Evolutionary conservation across 2,329 filamentous ascomycete species (phyloP).

Genomic region (Cladobotryum protrusum): DNA sequence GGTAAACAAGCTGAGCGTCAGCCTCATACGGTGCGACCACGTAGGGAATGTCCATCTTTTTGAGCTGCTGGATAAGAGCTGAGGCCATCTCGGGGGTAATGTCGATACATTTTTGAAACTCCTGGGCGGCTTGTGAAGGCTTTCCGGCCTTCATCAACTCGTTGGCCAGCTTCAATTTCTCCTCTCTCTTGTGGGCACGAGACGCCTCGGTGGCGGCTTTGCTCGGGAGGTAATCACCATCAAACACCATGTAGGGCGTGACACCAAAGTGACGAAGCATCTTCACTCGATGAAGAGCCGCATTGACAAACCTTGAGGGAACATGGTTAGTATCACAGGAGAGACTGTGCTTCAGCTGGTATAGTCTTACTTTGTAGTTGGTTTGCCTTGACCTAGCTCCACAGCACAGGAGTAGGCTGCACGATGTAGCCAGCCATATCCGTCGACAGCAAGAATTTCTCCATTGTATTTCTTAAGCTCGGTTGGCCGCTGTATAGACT

Average conservation of each 20-base stretch:
- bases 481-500: constrained; percentile 88
- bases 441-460: constrained; percentile 89
- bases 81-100: constrained; percentile 95
- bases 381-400: constrained; percentile 82
- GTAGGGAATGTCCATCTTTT: constrained; percentile 71
- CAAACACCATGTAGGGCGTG: constrained; percentile 92
- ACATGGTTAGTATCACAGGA: constrained; percentile 1
- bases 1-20: constrained; percentile 91
- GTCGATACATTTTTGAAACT: constrained; percentile 93
- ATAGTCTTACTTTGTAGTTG: constrained; percentile 68
- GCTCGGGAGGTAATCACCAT: constrained; percentile 90
- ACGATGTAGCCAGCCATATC: constrained; percentile 96
- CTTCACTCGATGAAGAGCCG: constrained; percentile 79
- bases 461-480: constrained; percentile 82
- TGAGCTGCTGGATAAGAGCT: constrained; percentile 84
- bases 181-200: constrained; percentile 66
- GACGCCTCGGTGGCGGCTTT: constrained; percentile 82
- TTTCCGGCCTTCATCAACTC: constrained; percentile 80
- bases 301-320: constrained; percentile 72
- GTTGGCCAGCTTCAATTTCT: constrained; percentile 68
- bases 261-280: constrained; percentile 94
- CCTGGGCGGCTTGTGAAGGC: constrained; percentile 68
- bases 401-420: constrained; percentile 85
- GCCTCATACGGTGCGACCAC: constrained; percentile 96
- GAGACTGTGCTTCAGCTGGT: neutral